phyloP scores from a whole-genome alignment of 2,329 filamentous ascomycete species.

The Cadophora sp. region DNA sequence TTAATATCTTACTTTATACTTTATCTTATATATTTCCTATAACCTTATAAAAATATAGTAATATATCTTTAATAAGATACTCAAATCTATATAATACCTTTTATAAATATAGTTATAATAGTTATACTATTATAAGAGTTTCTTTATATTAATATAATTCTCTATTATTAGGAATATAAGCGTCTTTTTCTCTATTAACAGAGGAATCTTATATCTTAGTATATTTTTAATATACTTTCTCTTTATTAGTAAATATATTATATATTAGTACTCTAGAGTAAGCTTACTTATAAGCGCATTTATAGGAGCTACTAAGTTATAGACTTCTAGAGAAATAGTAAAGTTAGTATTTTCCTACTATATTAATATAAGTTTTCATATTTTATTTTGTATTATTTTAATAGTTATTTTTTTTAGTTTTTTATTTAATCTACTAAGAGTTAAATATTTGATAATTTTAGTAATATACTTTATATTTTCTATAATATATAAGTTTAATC shows the following conservation, averaged over 20 bases:
- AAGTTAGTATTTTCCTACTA: constrained; percentile 15
- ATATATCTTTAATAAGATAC: constrained; percentile 31
- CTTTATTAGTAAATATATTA: constrained; percentile 31
- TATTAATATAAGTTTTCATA: constrained; percentile 19
- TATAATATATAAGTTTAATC: constrained; percentile 30
- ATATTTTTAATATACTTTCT: constrained; percentile 32
- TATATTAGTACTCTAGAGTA: constrained; percentile 29
- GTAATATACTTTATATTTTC: constrained; percentile 32
- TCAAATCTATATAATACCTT: constrained; percentile 29
- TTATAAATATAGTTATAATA: constrained; percentile 30
- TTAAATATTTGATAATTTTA: constrained; percentile 31
- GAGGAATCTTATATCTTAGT: constrained; percentile 27
- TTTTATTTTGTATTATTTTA: constrained; percentile 21
- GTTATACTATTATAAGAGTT: constrained; percentile 28
- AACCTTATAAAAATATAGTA: constrained; percentile 32
- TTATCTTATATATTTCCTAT: constrained; percentile 32
- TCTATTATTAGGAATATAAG: constrained; percentile 30
- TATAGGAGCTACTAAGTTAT: constrained; percentile 31
- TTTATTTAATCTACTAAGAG: constrained; percentile 27
- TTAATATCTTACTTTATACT: constrained; percentile 32
- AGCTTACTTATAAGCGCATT: constrained; percentile 22
- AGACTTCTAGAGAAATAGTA: constrained; percentile 29
- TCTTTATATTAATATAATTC: constrained; percentile 30
- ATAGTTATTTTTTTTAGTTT: constrained; percentile 11
- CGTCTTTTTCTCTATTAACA: constrained; percentile 30